Evolutionary conservation across 2,329 filamentous ascomycete species (phyloP).

Genomic region (Pseudogymnoascus sp.): DNA sequence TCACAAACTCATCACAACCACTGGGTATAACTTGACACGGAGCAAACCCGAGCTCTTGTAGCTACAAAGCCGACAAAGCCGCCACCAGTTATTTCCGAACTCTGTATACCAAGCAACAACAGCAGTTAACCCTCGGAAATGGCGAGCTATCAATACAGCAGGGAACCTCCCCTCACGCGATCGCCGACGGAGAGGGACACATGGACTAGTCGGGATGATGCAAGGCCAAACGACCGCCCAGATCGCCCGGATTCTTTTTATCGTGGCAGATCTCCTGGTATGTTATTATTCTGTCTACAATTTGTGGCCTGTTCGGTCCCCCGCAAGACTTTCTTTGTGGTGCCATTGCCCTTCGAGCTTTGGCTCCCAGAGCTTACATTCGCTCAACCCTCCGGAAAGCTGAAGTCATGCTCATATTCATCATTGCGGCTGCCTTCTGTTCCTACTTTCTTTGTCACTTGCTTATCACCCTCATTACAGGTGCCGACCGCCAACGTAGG

Average conservation of each 20-base stretch:
- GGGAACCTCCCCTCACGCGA: conserved; percentile 26
- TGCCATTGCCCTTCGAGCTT: neutral
- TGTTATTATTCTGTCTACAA: conserved; percentile 29
- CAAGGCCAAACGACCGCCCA: conserved; percentile 17
- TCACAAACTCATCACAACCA: conserved; percentile 22
- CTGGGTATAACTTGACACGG: conserved; percentile 28
- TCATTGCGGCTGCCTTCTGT: neutral
- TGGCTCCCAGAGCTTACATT: neutral
- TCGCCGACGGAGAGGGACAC: conserved; percentile 29
- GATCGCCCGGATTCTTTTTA: conserved; percentile 55
- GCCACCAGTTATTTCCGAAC: conserved; percentile 1
- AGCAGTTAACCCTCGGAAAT: neutral
- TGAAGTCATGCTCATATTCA: neutral
- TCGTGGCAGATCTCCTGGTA: conserved; percentile 64
- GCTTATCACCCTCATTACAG: conserved; percentile 32
- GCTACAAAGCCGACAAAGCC: conserved; percentile 9
- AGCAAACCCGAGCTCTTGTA: conserved; percentile 15
- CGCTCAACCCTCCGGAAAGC: neutral
- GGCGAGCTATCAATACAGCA: conserved; percentile 13
- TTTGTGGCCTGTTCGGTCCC: neutral
- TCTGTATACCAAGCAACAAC: neutral
- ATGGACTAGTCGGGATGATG: conserved; percentile 29
- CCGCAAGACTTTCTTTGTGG: neutral
- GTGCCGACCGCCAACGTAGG: conserved; percentile 45
- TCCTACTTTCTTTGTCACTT: conserved; percentile 10